These are phyloP conservation scores for Centella asiatica DNA, from an alignment of 129 eudicot genomes.

Conservation along the genomic window DNA sequence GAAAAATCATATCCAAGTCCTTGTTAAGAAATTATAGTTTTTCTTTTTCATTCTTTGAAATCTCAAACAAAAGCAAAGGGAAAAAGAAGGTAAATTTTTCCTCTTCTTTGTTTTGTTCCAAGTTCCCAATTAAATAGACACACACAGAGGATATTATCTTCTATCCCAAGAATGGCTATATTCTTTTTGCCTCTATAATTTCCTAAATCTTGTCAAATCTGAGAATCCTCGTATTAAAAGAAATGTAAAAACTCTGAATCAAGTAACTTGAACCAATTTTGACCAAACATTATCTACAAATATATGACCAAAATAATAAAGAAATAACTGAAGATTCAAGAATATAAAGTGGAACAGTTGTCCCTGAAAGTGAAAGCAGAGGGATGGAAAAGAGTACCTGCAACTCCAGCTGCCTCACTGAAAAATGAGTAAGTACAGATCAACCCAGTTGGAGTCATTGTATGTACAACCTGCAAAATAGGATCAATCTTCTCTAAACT, in stretches of 20 bases:
- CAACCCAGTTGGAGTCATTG: conserved; percentile 23
- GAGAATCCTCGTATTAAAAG: neutral
- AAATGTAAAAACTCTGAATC: neutral
- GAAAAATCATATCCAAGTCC: too few species aligned
- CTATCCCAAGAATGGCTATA: too few species aligned
- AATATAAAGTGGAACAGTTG: neutral
- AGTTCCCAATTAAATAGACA: too few species aligned
- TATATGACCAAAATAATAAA: neutral
- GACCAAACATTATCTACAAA: neutral
- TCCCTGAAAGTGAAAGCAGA: neutral
- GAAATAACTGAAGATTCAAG: neutral
- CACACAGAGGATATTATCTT: too few species aligned
- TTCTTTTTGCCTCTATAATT: too few species aligned
- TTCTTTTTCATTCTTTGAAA: too few species aligned
- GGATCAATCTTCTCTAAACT: neutral
- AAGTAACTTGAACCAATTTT: neutral
- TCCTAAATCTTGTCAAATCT: neutral
- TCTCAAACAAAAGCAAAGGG: neutral
- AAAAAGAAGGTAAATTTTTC: too few species aligned
- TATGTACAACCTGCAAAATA: neutral
- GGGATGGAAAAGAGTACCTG: conserved; percentile 21
- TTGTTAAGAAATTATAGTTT: neutral
- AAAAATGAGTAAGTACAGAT: conserved; percentile 32
- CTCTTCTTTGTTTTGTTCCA: too few species aligned
- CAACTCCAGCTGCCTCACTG: conserved; percentile 42